These are phyloP conservation scores for Luffa acutangula DNA, from an alignment of 306 rosid genomes.

Conservation along the genomic window DNA sequence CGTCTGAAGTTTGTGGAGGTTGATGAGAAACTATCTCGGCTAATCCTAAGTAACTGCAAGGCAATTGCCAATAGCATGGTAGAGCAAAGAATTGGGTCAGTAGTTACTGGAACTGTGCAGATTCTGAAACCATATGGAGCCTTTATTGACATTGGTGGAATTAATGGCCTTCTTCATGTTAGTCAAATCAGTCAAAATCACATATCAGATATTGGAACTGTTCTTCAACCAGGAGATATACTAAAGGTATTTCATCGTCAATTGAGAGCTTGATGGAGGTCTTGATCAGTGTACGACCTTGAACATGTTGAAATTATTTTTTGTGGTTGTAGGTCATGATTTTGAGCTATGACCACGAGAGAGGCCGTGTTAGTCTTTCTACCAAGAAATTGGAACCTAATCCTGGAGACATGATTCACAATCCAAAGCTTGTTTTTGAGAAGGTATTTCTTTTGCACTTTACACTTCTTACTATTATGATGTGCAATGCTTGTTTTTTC, in stretches of 20 bases:
- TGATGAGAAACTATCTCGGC: slow-evolving; percentile 76
- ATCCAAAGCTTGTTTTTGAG: slow-evolving; percentile 87
- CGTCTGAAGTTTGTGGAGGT: slow-evolving; percentile 93
- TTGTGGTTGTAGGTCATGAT: slow-evolving; percentile 74
- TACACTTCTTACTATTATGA: neutral
- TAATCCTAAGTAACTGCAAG: slow-evolving; percentile 83
- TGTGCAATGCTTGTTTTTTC: neutral
- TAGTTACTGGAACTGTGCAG: slow-evolving; percentile 77
- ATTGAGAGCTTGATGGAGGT: neutral
- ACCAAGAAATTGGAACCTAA: slow-evolving; percentile 95
- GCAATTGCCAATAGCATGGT: slow-evolving; percentile 83
- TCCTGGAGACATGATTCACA: slow-evolving; percentile 98
- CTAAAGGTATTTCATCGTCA: slow-evolving; percentile 51
- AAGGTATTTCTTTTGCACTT: slow-evolving; percentile 41
- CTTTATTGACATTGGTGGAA: slow-evolving; percentile 86
- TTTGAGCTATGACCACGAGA: slow-evolving; percentile 84
- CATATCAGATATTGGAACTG: slow-evolving; percentile 73
- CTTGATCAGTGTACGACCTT: slow-evolving; percentile 3
- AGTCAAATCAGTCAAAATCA: slow-evolving; percentile 97
- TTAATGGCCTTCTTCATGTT: slow-evolving; percentile 93
- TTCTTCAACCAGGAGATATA: slow-evolving; percentile 86
- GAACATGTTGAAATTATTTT: slow-evolving; percentile 8
- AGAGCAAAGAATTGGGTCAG: slow-evolving; percentile 90
- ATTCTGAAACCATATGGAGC: slow-evolving; percentile 92
- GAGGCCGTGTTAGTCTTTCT: slow-evolving; percentile 93